Evolutionary conservation across 2,329 filamentous ascomycete species (phyloP).

Genomic region (Aureobasidium pullulans): DNA sequence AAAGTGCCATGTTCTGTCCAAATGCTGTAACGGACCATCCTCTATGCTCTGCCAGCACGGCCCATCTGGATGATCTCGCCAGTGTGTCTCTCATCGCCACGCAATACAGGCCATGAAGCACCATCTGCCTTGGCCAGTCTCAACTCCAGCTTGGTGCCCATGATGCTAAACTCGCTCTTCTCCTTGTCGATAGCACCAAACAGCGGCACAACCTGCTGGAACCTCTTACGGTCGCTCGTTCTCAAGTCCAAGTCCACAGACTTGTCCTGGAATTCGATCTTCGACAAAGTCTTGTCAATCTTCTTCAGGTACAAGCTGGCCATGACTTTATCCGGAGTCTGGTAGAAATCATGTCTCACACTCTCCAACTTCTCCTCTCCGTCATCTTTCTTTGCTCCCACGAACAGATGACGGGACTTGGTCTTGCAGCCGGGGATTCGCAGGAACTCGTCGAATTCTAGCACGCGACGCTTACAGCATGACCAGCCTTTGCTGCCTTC

Average conservation of each 20-base stretch:
- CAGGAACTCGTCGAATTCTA: slow-evolving; percentile 98
- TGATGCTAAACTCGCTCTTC: slow-evolving; percentile 69
- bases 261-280: slow-evolving; percentile 58
- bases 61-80: slow-evolving; percentile 88
- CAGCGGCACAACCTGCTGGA: slow-evolving; percentile 64
- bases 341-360: slow-evolving; percentile 88
- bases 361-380: slow-evolving; percentile 71
- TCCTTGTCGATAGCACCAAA: slow-evolving; percentile 69
- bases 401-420: slow-evolving; percentile 74
- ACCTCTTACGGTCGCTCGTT: slow-evolving; percentile 83
- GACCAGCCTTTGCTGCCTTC: slow-evolving; percentile 97
- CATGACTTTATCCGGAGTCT: slow-evolving; percentile 77
- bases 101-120: slow-evolving; percentile 75
- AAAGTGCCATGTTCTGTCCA: neutral
- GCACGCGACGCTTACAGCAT: slow-evolving; percentile 88
- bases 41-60: slow-evolving; percentile 54
- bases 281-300: slow-evolving; percentile 75
- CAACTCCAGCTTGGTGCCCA: slow-evolving; percentile 85
- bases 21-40: neutral
- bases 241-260: slow-evolving; percentile 69
- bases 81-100: slow-evolving; percentile 64
- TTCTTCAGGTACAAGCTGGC: slow-evolving; percentile 95
- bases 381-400: slow-evolving; percentile 57
- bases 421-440: slow-evolving; percentile 86
- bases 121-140: slow-evolving; percentile 66